A percentile compares a stretch with the other conserved stretches of the same genome.
These are phyloP conservation scores for Lachancea kluyveri DNA, from an alignment of 805 yeast species.

Conservation along the genomic window DNA sequence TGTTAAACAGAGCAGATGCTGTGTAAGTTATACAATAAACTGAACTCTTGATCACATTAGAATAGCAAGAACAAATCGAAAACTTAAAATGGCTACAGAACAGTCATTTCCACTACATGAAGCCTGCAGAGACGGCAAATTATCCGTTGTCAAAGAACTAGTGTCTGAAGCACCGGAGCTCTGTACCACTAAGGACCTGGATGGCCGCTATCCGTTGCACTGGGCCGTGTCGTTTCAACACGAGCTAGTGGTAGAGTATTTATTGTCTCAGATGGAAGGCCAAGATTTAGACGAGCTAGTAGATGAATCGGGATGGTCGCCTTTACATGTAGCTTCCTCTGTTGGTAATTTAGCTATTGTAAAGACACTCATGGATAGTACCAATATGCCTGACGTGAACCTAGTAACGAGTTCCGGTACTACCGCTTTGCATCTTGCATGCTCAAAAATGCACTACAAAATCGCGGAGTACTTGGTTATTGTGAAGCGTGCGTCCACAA, in stretches of 20 bases:
- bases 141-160: slow-evolving; percentile 43
- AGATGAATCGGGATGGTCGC: slow-evolving; percentile 86
- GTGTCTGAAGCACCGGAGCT: slow-evolving; percentile 44
- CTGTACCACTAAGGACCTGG: slow-evolving; percentile 51
- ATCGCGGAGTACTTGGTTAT: slow-evolving; percentile 48
- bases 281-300: slow-evolving; percentile 59
- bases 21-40: background rate
- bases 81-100: background rate
- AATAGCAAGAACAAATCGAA: background rate
- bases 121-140: slow-evolving; percentile 61
- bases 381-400: slow-evolving; percentile 52
- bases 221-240: slow-evolving; percentile 78
- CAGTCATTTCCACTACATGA: slow-evolving; percentile 39
- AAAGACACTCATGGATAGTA: slow-evolving; percentile 43
- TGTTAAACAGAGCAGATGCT: background rate
- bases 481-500: slow-evolving; percentile 51
- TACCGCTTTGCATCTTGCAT: slow-evolving; percentile 72
- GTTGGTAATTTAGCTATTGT: slow-evolving; percentile 57
- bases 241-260: slow-evolving; percentile 40
- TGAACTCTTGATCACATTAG: background rate
- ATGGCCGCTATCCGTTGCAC: slow-evolving; percentile 74
- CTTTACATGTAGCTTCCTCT: slow-evolving; percentile 76
- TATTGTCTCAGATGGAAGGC: slow-evolving; percentile 31
- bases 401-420: slow-evolving; percentile 60
- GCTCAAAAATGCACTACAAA: slow-evolving; percentile 55